phyloP scores from a whole-genome alignment of 2,329 filamentous ascomycete genomes.

The Apiospora arundinis region DNA sequence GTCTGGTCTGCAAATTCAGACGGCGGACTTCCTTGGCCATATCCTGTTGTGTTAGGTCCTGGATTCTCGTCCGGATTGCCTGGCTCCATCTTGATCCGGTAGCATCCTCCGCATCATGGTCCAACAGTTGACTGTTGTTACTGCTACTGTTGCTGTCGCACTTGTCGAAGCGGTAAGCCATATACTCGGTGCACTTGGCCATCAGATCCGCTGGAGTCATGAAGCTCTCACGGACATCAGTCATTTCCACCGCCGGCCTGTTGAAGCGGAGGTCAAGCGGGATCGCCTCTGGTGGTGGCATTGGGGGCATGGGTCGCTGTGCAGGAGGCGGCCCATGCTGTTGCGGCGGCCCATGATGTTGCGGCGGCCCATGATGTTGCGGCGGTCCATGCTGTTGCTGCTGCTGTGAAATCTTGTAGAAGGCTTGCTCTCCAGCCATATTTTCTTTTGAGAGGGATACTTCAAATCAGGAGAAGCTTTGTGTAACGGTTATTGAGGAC shows the following conservation, averaged over 20 bases:
- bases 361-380: not conserved
- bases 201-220: slow-evolving; percentile 47
- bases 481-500: too few species aligned
- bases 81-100: slow-evolving; percentile 48
- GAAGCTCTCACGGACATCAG: slow-evolving; percentile 46
- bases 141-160: slow-evolving; percentile 34
- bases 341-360: not conserved
- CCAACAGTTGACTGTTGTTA: slow-evolving; percentile 37
- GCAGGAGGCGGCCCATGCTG: not conserved
- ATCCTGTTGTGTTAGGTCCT: slow-evolving; percentile 46
- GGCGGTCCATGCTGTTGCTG: not conserved
- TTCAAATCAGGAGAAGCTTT: too few species aligned
- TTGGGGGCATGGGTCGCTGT: not conserved
- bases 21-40: slow-evolving; percentile 44
- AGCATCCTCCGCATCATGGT: slow-evolving; percentile 42
- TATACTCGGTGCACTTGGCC: slow-evolving; percentile 47
- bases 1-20: slow-evolving; percentile 43
- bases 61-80: slow-evolving; percentile 42
- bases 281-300: not conserved
- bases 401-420: not conserved
- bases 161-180: slow-evolving; percentile 51
- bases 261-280: not conserved
- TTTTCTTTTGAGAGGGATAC: not conserved
- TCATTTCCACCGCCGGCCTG: not conserved
- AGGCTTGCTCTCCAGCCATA: not conserved